Evolutionary conservation across 2,329 filamentous ascomycete genomes (phyloP), one percentile per base, ranked within the genome.

Genomic region (Lecanosticta acicola): DNA sequence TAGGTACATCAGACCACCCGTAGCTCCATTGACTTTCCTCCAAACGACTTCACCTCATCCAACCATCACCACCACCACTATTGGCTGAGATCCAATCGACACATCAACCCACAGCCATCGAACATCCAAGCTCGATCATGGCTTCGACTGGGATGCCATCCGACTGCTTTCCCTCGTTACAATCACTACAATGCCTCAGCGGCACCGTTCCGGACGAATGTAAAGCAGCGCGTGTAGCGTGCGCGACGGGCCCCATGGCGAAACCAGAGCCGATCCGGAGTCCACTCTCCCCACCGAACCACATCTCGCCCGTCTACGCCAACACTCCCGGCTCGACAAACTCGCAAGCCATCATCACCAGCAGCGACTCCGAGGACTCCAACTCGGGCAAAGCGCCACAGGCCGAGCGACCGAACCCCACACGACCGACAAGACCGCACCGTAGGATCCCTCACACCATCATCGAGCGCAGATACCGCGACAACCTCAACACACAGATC

Each of bases 391-490:
- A 46, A 19, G 21, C 42, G 9, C 17, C 33, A 36, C 32, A 19
- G 2, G 20, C 47, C 13, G 17, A 18, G 21, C 26, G 11, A 29
- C 18, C 26, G 18, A 33, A 34, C 32, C 34, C 20, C 14, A 39
- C 24, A 39, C 39, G 52, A 33, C 49, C 49, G n/a, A 51, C 42
- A 14, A 42, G 51, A n/a, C 55, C 48, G 5, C 52, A 54, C 34
- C 50, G 51, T 14, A 39, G 55, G n/a, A 55, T 57, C 38, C 55
- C 55, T 1, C 70, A 72, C 59, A 72, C 71, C 42, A 67, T 71
- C 49, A 69, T 72, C 43, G 70, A 72, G 51, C 67, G 68, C 38
- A 68, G 71, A 45, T 72, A 72, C 54, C 69, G 70, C 42, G 68
- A 72, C 41, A 71, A 68, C 3, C 63, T 72, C 39, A 72, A 72